Base-by-base conservation (phyloP, 352 stramenopile species). In the Blastocystis sp. region DNA sequence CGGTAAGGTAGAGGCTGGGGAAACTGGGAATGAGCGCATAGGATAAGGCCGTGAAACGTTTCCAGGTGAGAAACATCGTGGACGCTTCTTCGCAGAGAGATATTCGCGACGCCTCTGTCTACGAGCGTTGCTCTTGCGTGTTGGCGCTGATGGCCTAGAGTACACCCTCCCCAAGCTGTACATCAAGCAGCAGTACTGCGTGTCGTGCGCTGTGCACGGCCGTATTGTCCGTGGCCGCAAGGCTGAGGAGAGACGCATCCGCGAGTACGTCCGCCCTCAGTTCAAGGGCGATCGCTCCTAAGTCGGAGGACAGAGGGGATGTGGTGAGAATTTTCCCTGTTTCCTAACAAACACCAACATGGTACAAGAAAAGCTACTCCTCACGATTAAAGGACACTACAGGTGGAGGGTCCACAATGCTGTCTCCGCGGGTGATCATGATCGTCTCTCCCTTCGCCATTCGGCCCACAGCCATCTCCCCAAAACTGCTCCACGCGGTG, bases 81-180 rank as follows among this genome's bases (percentile, higher is more conserved):
- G 96, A 98, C 93, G 95, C 97, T 81, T 98, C 95, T 89, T 97
- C 96, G 76, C 94, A 98, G 88, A 93, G 96, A 95, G 96, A 98
- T 92, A 95, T 99, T 90, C 97, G 97, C 92, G 96, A 99, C 90
- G 94, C 95, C 56, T 97, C 94, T 40, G 96, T 98, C 88, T 98
- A 98, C 93, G 95, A 98, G 48, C 69, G 69, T 79, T 62, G 69
- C 3, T 10, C 23, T 79, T 62, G 69, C 4, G n/a, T 41, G 21
- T 2, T 28, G 2, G 28, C 14, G 28, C 14, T 79, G 3, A 79
- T 79, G 19, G 34, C 34, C 11, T 79, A 86, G 97, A 97, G 91
- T 99, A 99, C 93, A 93, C 95, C 88, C 92, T 99, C 88, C 96
- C 96, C 89, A 99, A 99, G 94, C 95, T 99, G 89, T 99, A 99